phyloP scores from a whole-genome alignment of 768 basidiomycete species.

The Suillus paluster region DNA sequence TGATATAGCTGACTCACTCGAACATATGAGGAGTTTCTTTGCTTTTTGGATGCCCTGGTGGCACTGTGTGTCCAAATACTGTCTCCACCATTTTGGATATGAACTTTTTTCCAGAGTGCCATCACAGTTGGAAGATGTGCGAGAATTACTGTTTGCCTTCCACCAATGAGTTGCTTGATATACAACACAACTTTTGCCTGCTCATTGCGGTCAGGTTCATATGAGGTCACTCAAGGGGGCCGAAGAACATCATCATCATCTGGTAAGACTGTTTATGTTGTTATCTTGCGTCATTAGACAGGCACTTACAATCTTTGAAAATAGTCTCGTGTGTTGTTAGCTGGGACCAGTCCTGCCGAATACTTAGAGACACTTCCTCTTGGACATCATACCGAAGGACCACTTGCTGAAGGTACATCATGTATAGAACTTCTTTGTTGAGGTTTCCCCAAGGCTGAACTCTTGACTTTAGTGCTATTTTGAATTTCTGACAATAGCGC shows the following conservation, averaged over 20 bases:
- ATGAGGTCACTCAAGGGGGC: conserved; percentile 12
- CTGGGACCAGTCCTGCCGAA: not conserved
- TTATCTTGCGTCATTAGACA: not conserved
- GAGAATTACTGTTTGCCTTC: not conserved
- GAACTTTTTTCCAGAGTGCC: conserved; percentile 29
- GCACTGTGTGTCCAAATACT: conserved; percentile 16
- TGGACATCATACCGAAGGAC: conserved; percentile 5
- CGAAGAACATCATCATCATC: conserved; percentile 12
- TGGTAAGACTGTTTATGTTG: not conserved
- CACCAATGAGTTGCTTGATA: conserved; percentile 1
- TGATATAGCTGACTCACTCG: conserved; percentile 14
- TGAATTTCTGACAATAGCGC: conserved; percentile 22
- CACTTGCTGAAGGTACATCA: conserved; percentile 13
- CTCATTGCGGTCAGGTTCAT: not conserved
- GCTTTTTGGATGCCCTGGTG: not conserved
- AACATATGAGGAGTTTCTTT: conserved; percentile 15
- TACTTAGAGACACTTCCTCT: conserved; percentile 10
- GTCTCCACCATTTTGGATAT: conserved; percentile 31
- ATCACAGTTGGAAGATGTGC: conserved; percentile 2
- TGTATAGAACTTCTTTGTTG: conserved; percentile 10
- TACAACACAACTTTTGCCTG: not conserved
- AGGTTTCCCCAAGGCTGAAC: conserved; percentile 21
- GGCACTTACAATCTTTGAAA: conserved; percentile 14
- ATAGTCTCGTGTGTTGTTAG: conserved; percentile 12
- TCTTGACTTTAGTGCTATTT: conserved; percentile 12